phyloP scores from a whole-genome alignment of 106 monocot species.

The Dendrobium huoshanense region DNA sequence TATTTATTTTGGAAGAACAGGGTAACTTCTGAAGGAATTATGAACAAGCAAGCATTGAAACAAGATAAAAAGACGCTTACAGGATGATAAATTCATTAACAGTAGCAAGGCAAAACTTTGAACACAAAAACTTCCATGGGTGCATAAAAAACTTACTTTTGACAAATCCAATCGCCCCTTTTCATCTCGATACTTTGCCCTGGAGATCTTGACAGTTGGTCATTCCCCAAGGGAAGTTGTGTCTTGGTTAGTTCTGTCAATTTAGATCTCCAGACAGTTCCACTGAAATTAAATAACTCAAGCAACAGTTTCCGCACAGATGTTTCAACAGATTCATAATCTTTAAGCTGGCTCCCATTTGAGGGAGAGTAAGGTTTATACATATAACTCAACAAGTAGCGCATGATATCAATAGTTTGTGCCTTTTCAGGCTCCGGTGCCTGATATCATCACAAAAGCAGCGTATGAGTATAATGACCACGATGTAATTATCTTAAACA shows the following conservation, averaged over 20 bases:
- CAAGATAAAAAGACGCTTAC: no score
- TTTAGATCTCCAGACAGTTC: conserved; percentile 10
- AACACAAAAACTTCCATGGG: background rate
- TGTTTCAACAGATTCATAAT: conserved; percentile 39
- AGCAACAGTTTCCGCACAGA: conserved; percentile 46
- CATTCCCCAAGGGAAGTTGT: conserved; percentile 13
- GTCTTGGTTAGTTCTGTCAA: conserved; percentile 21
- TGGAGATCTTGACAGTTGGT: conserved; percentile 34
- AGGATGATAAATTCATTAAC: no score
- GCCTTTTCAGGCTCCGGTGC: conserved; percentile 40
- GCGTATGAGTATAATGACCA: background rate
- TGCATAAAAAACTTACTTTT: conserved; percentile 55
- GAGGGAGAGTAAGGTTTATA: conserved; percentile 13
- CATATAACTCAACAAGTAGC: conserved; percentile 74
- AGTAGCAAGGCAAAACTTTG: no score
- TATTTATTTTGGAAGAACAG: no score
- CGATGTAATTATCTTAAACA: background rate
- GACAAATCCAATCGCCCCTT: conserved; percentile 87
- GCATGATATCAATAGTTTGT: conserved; percentile 73
- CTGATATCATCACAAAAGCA: conserved; percentile 26
- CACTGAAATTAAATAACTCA: conserved; percentile 52
- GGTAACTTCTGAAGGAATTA: no score
- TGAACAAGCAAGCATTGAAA: no score
- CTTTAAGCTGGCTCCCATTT: conserved; percentile 10
- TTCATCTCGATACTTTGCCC: conserved; percentile 76